Base-by-base conservation (phyloP, 495 filamentous ascomycete genomes). In the Penicillium coprophilum region DNA sequence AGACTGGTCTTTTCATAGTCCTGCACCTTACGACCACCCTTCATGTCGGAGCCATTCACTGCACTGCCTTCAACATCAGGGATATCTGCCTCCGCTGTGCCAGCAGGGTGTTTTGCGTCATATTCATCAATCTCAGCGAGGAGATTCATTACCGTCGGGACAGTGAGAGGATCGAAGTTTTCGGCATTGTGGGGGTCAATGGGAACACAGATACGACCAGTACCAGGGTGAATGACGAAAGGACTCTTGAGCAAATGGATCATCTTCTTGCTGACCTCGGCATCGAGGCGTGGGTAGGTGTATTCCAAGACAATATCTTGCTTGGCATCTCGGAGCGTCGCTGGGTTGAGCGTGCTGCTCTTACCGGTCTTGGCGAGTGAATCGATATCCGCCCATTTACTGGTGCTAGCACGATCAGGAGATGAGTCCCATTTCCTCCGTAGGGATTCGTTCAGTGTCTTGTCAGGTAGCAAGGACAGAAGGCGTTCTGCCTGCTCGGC, bases 1-100 rank as follows among this genome's bases (percentile, higher is more conserved):
- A 98, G 71, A 50, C 90, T 89, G 28, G 94, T 98, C 82, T 96
- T 97, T 77, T 98, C 93, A 81, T 92, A 97, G 68, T 98, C 95
- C 67, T 84, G 83, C 38, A 89, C 59, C 55, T 77, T 83, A 55
- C 80, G 79, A 46, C 56, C 50, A 24, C 69, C 73, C 46, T 65
- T 62, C 15, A 63, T 66, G 63, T 79, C 67, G 12, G 70, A 73
- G 19, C 60, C 66, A 41, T 75, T 69, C 20, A 62, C 45, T 1
- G 66, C 66, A 34, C 68, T 78, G 9, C 71, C 73, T 34, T 81
- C 77, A 11, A 60, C 65, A 30, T 77, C 76, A 13, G 66, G 63
- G 34, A 60, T 57, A 20, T 76, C 72, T 1, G 60, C 60, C 30
- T 71, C 66, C 43, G 63, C 59, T 21, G 61, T 69, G 7, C 55